Percentiles rank a stretch among this genome's conserved stretches.
phyloP scores from a whole-genome alignment of 2,329 filamentous ascomycete genomes.

The Aureobasidium sp. region DNA sequence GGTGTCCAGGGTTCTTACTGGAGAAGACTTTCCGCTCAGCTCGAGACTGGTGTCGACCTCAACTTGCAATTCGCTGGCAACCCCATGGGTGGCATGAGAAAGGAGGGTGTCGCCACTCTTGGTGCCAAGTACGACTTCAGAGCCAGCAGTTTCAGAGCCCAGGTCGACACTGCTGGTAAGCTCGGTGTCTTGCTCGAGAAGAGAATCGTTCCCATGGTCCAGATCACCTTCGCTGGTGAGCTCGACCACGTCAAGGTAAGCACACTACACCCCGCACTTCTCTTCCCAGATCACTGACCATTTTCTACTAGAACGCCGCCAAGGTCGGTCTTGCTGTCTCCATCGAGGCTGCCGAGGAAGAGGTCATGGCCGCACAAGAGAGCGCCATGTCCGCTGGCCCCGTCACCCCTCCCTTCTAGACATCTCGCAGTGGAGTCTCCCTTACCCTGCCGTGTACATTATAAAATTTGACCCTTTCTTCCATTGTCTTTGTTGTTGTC shows the following conservation, averaged over 20 bases:
- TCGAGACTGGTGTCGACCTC: slow-evolving; percentile 92
- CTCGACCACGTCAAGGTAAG: slow-evolving; percentile 92
- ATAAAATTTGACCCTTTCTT: slow-evolving; percentile 9
- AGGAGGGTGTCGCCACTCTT: slow-evolving; percentile 83
- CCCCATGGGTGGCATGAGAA: slow-evolving; percentile 62
- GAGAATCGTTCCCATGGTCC: slow-evolving; percentile 84
- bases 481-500: neutral
- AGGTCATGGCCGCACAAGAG: slow-evolving; percentile 79
- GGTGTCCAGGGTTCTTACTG: slow-evolving; percentile 89
- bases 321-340: slow-evolving; percentile 94
- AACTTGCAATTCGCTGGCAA: slow-evolving; percentile 70
- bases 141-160: slow-evolving; percentile 88
- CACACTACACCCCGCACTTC: slow-evolving; percentile 16
- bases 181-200: slow-evolving; percentile 90
- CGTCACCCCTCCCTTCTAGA: slow-evolving; percentile 42
- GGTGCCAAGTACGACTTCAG: slow-evolving; percentile 98
- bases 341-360: slow-evolving; percentile 76
- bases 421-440: slow-evolving; percentile 2
- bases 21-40: slow-evolving; percentile 84
- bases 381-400: slow-evolving; percentile 34
- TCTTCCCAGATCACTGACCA: neutral
- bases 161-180: slow-evolving; percentile 92
- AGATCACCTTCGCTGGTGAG: slow-evolving; percentile 90
- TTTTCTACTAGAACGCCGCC: slow-evolving; percentile 65
- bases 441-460: slow-evolving; percentile 9